These are phyloP conservation scores for Rhizopogon hawkerae DNA, from an alignment of 1,284 basidiomycete species.

Conservation along the genomic window DNA sequence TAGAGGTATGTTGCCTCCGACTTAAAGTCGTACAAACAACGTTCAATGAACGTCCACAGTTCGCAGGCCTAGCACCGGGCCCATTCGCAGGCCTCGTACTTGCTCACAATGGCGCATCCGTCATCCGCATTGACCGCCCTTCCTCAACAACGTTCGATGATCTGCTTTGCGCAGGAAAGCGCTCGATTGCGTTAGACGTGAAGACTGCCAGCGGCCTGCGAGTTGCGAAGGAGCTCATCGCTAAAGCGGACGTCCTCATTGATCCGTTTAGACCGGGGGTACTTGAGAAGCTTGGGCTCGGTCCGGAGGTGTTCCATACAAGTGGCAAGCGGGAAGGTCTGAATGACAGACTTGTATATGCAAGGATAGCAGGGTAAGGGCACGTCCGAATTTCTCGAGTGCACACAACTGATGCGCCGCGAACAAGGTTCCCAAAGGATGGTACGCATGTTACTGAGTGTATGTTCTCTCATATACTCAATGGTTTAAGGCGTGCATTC, in stretches of 20 bases:
- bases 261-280: conserved; percentile 82
- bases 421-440: conserved; percentile 47
- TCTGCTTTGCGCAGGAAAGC: conserved; percentile 62
- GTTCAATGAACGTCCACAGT: conserved; percentile 33
- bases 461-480: conserved; percentile 11
- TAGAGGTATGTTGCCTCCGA: conserved; percentile 37
- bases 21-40: background rate
- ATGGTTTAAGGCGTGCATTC: conserved; percentile 45
- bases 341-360: conserved; percentile 57
- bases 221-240: conserved; percentile 51
- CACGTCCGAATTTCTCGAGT: background rate
- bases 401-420: background rate
- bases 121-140: conserved; percentile 67
- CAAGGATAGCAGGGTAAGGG: conserved; percentile 56
- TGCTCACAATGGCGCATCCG: conserved; percentile 75
- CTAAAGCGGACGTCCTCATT: conserved; percentile 69
- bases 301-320: conserved; percentile 66
- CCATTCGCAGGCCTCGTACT: conserved; percentile 76
- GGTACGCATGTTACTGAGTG: conserved; percentile 29
- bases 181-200: conserved; percentile 61
- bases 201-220: conserved; percentile 55
- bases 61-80: conserved; percentile 78
- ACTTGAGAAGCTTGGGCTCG: conserved; percentile 69
- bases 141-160: conserved; percentile 34
- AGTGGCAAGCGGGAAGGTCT: conserved; percentile 35